Evolutionary conservation across 768 basidiomycete species (phyloP), one percentile per base, ranked within the genome.

Genomic region (Inosperma sp.): DNA sequence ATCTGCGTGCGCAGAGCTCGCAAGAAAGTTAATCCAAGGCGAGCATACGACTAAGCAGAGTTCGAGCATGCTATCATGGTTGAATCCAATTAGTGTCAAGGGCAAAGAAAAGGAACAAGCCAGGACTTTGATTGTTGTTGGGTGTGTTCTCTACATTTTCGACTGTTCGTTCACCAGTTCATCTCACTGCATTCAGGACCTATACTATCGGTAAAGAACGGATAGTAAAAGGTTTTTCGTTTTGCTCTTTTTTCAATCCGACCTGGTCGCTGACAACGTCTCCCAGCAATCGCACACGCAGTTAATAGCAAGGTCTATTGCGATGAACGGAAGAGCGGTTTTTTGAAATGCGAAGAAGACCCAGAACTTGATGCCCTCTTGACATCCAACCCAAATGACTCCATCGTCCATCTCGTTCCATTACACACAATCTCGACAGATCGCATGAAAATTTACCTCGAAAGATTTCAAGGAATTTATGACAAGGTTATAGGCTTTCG

Each of bases 191-290:
- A 43, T 26, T 48, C 53, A 92, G 93, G 8, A 97, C 96, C 0
- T 99, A 99, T 68, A 91, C 91, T 0, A 92, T 98, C 42, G 96
- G 96, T 33, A 99, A 99, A 66, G 96, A 99, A 66, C 83, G 96
- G 19, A 88, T 98, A 33, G 93, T 96, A 33, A 96, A 97, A 79
- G 93, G 92, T 90, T 50, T 26, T 59, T 44, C 23, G 21, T 9
- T 22, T 43, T 30, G 26, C 37, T 53, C 29, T 6, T 21, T 31
- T 23, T 33, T 51, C n/a, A 13, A 30, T 45, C 19, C 26, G 45
- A 4, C 12, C 21, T 25, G 9, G 12, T 41, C 48, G 16, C 52
- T 22, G 42, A 16, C 50, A 56, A 51, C 10, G 25, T 22, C 35
- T 25, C 16, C 12, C 16, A 93, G 95, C 89, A 1, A 83, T 98